Percentiles rank a stretch among this genome's conserved stretches.
phyloP scores from a whole-genome alignment of 805 yeast genomes.

The Phaffomyces antillensis region DNA sequence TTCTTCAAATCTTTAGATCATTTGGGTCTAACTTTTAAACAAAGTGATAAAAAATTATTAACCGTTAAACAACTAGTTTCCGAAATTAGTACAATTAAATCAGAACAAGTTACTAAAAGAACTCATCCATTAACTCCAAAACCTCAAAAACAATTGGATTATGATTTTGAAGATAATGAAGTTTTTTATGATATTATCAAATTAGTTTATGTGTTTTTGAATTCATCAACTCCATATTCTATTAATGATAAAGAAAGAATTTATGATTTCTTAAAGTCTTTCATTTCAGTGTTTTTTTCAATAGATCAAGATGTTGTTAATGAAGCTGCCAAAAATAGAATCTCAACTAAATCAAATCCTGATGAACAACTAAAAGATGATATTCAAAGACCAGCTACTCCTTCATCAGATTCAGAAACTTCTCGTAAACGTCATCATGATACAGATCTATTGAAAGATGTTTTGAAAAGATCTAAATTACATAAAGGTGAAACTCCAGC shows the following conservation, averaged over 20 bases:
- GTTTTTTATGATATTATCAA: conserved; percentile 68
- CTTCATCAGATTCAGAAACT: conserved; percentile 12
- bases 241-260: conserved; percentile 73
- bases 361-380: conserved; percentile 16
- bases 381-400: conserved; percentile 6
- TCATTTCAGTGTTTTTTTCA: conserved; percentile 66
- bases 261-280: conserved; percentile 61
- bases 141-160: conserved; percentile 70
- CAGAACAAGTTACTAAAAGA: conserved; percentile 84
- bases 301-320: conserved; percentile 45
- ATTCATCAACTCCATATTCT: conserved; percentile 67
- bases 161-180: conserved; percentile 54
- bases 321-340: conserved; percentile 27
- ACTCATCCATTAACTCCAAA: conserved; percentile 80
- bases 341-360: conserved; percentile 13
- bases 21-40: conserved; percentile 91
- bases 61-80: conserved; percentile 87
- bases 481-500: conserved; percentile 24
- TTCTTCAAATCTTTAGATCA: conserved; percentile 93
- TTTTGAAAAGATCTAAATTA: conserved; percentile 45
- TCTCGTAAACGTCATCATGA: conserved; percentile 36
- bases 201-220: conserved; percentile 59
- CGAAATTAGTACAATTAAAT: conserved; percentile 86
- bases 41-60: conserved; percentile 86
- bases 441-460: conserved; percentile 51